Percentiles rank a stretch among this genome's conserved stretches.
Evolutionary conservation across 306 rosid species (phyloP).

Genomic region (Corylus americana): DNA sequence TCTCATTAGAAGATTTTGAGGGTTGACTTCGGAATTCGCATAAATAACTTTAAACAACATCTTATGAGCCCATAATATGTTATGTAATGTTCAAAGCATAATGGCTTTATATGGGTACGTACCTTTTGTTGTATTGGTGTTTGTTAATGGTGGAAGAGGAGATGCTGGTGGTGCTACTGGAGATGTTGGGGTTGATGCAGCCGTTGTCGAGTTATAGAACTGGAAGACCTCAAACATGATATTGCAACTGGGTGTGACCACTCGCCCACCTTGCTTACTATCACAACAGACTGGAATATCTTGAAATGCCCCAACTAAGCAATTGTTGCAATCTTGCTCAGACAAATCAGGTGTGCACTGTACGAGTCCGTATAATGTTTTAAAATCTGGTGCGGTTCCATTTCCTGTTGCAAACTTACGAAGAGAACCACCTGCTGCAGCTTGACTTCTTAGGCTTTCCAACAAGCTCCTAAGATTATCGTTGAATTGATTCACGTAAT

Average conservation of each 20-base stretch:
- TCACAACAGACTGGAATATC: neutral
- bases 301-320: neutral
- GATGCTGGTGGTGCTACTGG: neutral
- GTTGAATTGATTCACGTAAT: neutral
- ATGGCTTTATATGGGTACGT: neutral
- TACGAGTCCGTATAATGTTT: conserved; percentile 16
- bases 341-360: conserved; percentile 41
- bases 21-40: neutral
- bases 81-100: neutral
- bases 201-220: conserved; percentile 13
- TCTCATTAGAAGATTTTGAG: neutral
- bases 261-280: conserved; percentile 19
- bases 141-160: conserved; percentile 17
- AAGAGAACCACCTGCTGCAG: conserved; percentile 21
- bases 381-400: neutral
- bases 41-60: too few species aligned
- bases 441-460: neutral
- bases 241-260: conserved; percentile 43
- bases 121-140: conserved; percentile 23
- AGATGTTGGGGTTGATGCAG: neutral
- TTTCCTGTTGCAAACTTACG: conserved; percentile 22
- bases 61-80: neutral
- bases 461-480: neutral
- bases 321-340: conserved; percentile 10
- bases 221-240: conserved; percentile 21